Base-by-base conservation (phyloP, 2,329 filamentous ascomycete species). In the Byssochlamys sp. region DNA sequence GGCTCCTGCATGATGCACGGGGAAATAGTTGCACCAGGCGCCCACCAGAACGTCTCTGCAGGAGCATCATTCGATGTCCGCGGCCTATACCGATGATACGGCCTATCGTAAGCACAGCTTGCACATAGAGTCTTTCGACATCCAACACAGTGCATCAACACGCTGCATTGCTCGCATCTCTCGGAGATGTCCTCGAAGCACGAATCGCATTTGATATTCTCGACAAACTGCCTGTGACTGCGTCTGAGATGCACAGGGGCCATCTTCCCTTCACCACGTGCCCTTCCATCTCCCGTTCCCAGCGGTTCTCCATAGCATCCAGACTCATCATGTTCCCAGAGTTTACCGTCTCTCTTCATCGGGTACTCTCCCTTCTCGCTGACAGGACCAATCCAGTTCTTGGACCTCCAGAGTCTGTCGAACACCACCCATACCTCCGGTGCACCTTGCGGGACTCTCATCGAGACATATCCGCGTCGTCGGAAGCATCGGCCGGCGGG, bases 371-470 rank as follows among this genome's bases (percentile, higher is more conserved):
- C 57, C 6, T 63, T 62, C 9, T 71, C 69, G 25, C 66, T 65
- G 6, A 74, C 64, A 4, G 77, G 73, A 4, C 81, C 81, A 58
- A 84, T 76, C 72, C 81, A 81, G 61, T 84, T 84, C 60, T 80
- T 79, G 48, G 80, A 83, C 59, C 81, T 72, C 81, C 81, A 84
- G 51, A 84, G 68, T 55, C 81, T 73, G 67, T 84, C 81, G 63
- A 83, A 84, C 3, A 83, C 81, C n/a, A 84, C 81, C 81, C 81
- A 84, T 4, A 84, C 81, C 63, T 84, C 81, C 39, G 78, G 75
- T 19, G 78, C 78, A 50, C 80, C 79, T 53, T 81, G 79, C 0
- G 79, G 79, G 54, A 78, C 78, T 54, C 81, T 75, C 67, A 80
- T 79, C 10, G 78, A 76, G 54, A 82, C 80, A 67, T 84, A 84